These are phyloP conservation scores for Cryptosporidium baileyi DNA, from an alignment of 169 alveolate species.

Conservation along the genomic window DNA sequence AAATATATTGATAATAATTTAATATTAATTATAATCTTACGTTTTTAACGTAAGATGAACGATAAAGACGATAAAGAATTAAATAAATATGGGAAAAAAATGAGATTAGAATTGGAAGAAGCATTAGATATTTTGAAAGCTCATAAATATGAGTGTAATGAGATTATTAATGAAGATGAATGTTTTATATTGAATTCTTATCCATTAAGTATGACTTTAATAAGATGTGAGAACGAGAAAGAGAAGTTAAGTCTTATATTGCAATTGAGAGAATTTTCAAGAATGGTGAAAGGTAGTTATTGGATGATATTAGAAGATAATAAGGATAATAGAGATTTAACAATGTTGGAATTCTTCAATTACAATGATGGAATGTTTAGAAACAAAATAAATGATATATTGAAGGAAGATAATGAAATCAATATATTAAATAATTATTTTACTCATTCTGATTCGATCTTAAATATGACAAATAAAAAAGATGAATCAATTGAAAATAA, in stretches of 20 bases:
- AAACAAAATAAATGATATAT: background rate
- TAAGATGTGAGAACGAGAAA: constrained; percentile 12
- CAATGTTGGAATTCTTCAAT: constrained; percentile 37
- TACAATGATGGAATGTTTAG: constrained; percentile 28
- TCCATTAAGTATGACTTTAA: constrained; percentile 33
- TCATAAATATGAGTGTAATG: background rate
- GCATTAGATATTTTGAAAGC: background rate
- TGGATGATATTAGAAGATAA: constrained; percentile 54
- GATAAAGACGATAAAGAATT: constrained; percentile 19
- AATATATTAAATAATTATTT: constrained; percentile 34
- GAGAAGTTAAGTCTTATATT: background rate
- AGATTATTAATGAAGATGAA: background rate
- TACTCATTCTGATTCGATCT: constrained; percentile 29
- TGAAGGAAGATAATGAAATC: background rate
- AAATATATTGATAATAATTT: too few species aligned
- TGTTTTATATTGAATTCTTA: constrained; percentile 25
- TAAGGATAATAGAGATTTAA: background rate
- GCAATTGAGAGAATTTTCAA: constrained; percentile 31
- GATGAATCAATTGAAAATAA: background rate
- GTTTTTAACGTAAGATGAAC: constrained; percentile 1
- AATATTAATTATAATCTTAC: background rate
- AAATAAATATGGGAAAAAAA: constrained; percentile 12
- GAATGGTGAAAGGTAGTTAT: constrained; percentile 37
- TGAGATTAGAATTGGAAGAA: constrained; percentile 41
- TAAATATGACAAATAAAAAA: background rate